Conservation (phyloP, 805 yeast genomes). For the Brettanomyces nanus region DNA sequence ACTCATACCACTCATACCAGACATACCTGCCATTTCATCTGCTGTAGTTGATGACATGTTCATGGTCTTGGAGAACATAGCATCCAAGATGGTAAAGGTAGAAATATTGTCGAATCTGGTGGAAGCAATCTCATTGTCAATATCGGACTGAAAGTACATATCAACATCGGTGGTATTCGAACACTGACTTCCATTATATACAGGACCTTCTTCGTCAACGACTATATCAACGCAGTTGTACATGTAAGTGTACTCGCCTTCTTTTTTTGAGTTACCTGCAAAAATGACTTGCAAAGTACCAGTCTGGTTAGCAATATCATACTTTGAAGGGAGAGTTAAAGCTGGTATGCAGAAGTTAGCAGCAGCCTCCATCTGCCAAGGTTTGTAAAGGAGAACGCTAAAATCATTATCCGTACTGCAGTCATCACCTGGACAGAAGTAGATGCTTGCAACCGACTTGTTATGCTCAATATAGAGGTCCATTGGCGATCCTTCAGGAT, state of each 20-base stretch:
- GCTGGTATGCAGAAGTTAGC: slow-evolving; percentile 25
- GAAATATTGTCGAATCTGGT: neutral
- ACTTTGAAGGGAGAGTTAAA: slow-evolving; percentile 17
- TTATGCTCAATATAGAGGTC: slow-evolving; percentile 17
- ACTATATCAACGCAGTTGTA: slow-evolving; percentile 25
- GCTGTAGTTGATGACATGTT: too few species aligned
- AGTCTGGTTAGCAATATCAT: slow-evolving; percentile 13
- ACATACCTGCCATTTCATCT: too few species aligned
- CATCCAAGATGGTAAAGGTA: neutral
- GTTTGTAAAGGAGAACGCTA: slow-evolving; percentile 15
- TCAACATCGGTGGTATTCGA: slow-evolving; percentile 15
- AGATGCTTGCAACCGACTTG: slow-evolving; percentile 19
- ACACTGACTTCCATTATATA: slow-evolving; percentile 21
- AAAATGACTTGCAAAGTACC: slow-evolving; percentile 24
- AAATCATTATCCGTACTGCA: slow-evolving; percentile 20
- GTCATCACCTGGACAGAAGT: slow-evolving; percentile 17
- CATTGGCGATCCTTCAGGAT: slow-evolving; percentile 25
- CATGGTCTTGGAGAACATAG: neutral
- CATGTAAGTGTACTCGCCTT: slow-evolving; percentile 17
- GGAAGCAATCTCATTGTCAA: neutral
- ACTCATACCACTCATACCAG: too few species aligned
- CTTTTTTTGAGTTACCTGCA: slow-evolving; percentile 12
- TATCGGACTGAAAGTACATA: slow-evolving; percentile 4
- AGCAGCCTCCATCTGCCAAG: slow-evolving; percentile 13
- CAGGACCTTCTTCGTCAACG: slow-evolving; percentile 20